These are phyloP conservation scores for Diaporthe citri DNA, from an alignment of 2,329 filamentous ascomycete genomes.

Conservation along the genomic window DNA sequence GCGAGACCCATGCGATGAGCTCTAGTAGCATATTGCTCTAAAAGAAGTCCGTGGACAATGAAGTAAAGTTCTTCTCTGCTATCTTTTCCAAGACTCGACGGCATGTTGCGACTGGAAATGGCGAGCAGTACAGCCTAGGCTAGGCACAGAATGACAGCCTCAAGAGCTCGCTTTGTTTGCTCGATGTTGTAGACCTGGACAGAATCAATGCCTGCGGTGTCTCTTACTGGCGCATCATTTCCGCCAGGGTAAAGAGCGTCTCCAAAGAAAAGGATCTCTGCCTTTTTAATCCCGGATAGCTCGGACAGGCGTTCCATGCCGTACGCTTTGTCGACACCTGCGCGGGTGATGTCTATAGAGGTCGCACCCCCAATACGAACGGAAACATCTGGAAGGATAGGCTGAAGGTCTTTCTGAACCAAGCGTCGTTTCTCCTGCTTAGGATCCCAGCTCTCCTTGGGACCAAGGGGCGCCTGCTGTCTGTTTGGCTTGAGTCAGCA, in stretches of 20 bases:
- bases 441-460: slow-evolving; percentile 54
- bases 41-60: not conserved
- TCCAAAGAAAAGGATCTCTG: slow-evolving; percentile 56
- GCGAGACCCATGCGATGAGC: not conserved
- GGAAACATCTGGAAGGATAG: slow-evolving; percentile 52
- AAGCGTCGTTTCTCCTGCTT: slow-evolving; percentile 55
- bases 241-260: slow-evolving; percentile 56
- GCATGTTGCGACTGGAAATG: not conserved
- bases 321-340: slow-evolving; percentile 55
- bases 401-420: slow-evolving; percentile 52
- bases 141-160: slow-evolving; percentile 39
- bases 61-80: not conserved
- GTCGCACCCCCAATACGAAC: slow-evolving; percentile 57
- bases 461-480: slow-evolving; percentile 52
- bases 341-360: slow-evolving; percentile 54
- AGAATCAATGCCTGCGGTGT: slow-evolving; percentile 38
- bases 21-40: not conserved
- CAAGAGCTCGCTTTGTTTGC: slow-evolving; percentile 40
- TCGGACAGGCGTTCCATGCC: slow-evolving; percentile 46
- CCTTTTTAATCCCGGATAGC: slow-evolving; percentile 50
- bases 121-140: not conserved
- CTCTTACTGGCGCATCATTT: slow-evolving; percentile 47
- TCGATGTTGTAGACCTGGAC: slow-evolving; percentile 39
- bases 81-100: not conserved
- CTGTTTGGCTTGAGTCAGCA: slow-evolving; percentile 34